These are phyloP conservation scores for Trichophyton equinum DNA, from an alignment of 2,329 filamentous ascomycete genomes.

Conservation along the genomic window DNA sequence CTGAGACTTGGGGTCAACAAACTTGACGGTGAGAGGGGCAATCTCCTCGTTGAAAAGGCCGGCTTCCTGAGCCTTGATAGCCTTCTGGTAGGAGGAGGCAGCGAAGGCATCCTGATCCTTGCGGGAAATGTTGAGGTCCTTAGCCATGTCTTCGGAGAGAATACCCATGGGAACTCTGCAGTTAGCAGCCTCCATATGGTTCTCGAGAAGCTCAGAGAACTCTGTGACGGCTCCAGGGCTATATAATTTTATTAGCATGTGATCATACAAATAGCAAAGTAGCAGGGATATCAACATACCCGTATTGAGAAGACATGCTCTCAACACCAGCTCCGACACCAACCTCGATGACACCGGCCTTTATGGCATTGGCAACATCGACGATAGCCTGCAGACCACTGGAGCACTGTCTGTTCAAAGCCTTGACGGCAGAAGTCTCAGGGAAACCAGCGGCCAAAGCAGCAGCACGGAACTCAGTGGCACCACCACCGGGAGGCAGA, in stretches of 20 bases:
- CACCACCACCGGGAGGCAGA: conserved; percentile 81
- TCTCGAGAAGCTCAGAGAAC: conserved; percentile 81
- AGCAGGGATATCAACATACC: conserved; percentile 41
- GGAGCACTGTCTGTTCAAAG: conserved; percentile 87
- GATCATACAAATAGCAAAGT: neutral
- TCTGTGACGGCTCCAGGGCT: conserved; percentile 76
- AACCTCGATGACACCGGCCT: conserved; percentile 82
- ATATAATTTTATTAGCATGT: conserved; percentile 1
- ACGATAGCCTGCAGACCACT: conserved; percentile 84
- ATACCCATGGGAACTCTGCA: conserved; percentile 98
- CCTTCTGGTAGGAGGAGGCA: conserved; percentile 78
- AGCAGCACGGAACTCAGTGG: conserved; percentile 92
- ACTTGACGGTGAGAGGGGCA: conserved; percentile 70
- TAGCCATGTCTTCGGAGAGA: conserved; percentile 88
- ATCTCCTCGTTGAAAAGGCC: conserved; percentile 95
- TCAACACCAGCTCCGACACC: conserved; percentile 91
- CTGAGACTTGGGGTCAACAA: conserved; percentile 79
- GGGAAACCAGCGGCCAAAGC: conserved; percentile 85
- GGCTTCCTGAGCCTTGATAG: conserved; percentile 65
- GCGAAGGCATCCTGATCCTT: conserved; percentile 81
- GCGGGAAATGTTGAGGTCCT: conserved; percentile 62
- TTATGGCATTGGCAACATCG: conserved; percentile 89
- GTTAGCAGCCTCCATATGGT: conserved; percentile 69
- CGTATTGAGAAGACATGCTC: conserved; percentile 90
- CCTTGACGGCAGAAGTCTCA: conserved; percentile 68